Evolutionary conservation across 768 basidiomycete genomes (phyloP), one percentile per base, ranked within the genome.

Genomic region (Russula virescens): DNA sequence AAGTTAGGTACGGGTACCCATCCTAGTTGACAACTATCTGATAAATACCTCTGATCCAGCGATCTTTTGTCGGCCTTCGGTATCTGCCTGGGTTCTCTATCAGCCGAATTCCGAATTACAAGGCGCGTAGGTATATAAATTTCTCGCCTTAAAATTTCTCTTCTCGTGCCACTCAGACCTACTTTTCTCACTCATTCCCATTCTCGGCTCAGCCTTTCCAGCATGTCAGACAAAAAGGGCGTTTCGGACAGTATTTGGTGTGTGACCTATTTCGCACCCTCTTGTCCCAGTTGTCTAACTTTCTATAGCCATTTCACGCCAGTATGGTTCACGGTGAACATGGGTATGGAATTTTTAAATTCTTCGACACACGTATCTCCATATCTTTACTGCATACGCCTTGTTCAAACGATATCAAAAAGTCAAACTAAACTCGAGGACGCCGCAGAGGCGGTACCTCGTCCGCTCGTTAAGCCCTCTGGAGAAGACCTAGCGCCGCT

Each of bases 261-360:
- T 50, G 73, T 58, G 35, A 23, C 57, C 45, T 53, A 5, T 16
- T 5, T 26, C 7, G n/a, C n/a, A n/a, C n/a, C n/a, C 9, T 40
- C 28, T 11, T 42, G 5, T 31, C 16, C 1, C 40, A 13, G 21
- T 45, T 55, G 26, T 49, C 55, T 56, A 19, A 62, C 43, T 58
- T 19, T 2, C 13, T 59, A 1, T 55, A 79, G 81, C 34, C 75
- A 83, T 69, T 84, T 84, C 60, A 77, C 81, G 5, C 80, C 80
- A 61, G 77, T 79, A 71, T 85, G 82, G 83, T 81, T 81, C 64
- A 75, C 82, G 5, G 76, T 79, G 14, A 77, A 75, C 54, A 84
- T 85, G 83, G 83, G 79, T 79, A 46, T 55, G 76, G 5, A 31
- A 31, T 31, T 31, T 31, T 31, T 8, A 31, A 31, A 31, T 31